These are phyloP conservation scores for Amyloporia xantha DNA, from an alignment of 768 basidiomycete species.

Conservation along the genomic window DNA sequence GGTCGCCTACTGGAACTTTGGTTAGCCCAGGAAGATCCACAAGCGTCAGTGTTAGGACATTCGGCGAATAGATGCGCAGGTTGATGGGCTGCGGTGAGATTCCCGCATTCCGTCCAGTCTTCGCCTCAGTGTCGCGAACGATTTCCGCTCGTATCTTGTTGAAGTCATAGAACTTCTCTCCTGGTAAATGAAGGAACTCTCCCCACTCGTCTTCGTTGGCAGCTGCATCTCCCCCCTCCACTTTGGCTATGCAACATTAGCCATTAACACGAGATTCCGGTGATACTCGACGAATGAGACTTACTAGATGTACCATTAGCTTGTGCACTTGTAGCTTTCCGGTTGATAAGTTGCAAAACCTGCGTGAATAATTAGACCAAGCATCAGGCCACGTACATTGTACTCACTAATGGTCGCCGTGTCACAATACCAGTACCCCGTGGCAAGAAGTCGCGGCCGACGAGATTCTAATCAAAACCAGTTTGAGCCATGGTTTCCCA, in stretches of 20 bases:
- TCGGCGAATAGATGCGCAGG: slow-evolving; percentile 93
- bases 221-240: slow-evolving; percentile 51
- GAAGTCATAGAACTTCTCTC: slow-evolving; percentile 98
- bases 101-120: slow-evolving; percentile 97
- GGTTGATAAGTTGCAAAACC: slow-evolving; percentile 93
- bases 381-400: not conserved
- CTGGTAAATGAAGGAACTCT: slow-evolving; percentile 94
- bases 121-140: slow-evolving; percentile 92
- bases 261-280: not conserved
- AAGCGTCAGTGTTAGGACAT: slow-evolving; percentile 93
- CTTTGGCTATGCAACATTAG: slow-evolving; percentile 27
- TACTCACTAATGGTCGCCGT: slow-evolving; percentile 82
- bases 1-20: slow-evolving; percentile 93
- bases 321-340: slow-evolving; percentile 46
- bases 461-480: slow-evolving; percentile 72
- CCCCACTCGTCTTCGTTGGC: slow-evolving; percentile 98
- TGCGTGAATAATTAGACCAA: slow-evolving; percentile 20
- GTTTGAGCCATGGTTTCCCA: not conserved
- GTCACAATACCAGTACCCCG: slow-evolving; percentile 99
- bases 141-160: slow-evolving; percentile 96
- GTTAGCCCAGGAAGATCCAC: slow-evolving; percentile 97
- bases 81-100: slow-evolving; percentile 98
- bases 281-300: slow-evolving; percentile 16
- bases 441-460: slow-evolving; percentile 96
- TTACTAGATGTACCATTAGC: slow-evolving; percentile 39